These are phyloP conservation scores for Yueomyces sp. DNA, from an alignment of 805 yeast genomes.

Conservation along the genomic window DNA sequence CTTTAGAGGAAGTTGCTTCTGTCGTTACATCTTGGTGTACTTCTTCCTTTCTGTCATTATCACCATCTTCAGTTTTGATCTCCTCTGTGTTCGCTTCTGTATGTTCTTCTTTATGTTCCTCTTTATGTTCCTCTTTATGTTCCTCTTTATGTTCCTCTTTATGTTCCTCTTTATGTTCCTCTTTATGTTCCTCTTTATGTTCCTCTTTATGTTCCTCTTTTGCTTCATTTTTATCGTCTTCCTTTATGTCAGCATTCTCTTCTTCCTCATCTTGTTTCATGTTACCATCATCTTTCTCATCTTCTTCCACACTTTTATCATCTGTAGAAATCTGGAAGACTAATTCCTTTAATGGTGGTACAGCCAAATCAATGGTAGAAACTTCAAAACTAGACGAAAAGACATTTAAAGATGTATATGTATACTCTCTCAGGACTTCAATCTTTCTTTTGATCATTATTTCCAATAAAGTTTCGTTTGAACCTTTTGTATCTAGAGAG, in stretches of 20 bases:
- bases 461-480: constrained; percentile 14
- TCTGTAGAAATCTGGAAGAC: not conserved
- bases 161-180: not conserved
- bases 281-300: not conserved
- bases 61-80: not conserved
- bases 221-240: not conserved
- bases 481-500: constrained; percentile 7
- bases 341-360: constrained; percentile 6
- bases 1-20: constrained; percentile 6
- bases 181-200: not conserved
- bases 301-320: not conserved
- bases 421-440: constrained; percentile 70
- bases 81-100: not conserved
- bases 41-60: too few relatives aligned
- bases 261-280: not conserved
- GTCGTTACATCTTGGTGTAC: not conserved
- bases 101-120: constrained; percentile 1
- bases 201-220: not conserved
- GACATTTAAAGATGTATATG: constrained; percentile 17
- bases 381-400: constrained; percentile 12
- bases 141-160: not conserved
- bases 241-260: not conserved
- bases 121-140: constrained; percentile 4
- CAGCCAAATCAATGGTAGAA: constrained; percentile 1
- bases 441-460: constrained; percentile 51